These are phyloP conservation scores for Sporobolomyces phaffii DNA, from an alignment of 768 basidiomycete genomes.

Conservation along the genomic window DNA sequence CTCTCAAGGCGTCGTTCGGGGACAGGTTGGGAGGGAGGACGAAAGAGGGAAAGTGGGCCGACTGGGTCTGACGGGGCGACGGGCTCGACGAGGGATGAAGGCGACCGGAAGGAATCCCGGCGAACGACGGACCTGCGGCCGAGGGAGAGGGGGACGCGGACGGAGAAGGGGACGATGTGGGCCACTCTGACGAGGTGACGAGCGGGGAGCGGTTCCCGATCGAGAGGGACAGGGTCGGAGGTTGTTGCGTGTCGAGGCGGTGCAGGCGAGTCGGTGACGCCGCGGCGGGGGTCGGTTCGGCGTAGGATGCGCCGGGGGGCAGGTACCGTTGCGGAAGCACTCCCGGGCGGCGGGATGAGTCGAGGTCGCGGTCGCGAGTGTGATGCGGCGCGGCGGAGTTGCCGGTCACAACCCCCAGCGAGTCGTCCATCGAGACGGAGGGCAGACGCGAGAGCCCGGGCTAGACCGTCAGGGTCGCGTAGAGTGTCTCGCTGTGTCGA, in stretches of 20 bases:
- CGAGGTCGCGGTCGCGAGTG: neutral
- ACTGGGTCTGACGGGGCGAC: slow-evolving; percentile 11
- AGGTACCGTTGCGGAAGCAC: neutral
- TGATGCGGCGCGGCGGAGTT: no score
- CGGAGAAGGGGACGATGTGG: neutral
- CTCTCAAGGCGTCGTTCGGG: neutral
- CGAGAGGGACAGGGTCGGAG: neutral
- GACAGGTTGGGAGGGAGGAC: neutral
- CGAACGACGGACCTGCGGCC: neutral
- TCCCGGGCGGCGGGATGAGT: neutral
- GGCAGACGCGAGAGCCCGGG: no score
- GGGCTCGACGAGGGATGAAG: neutral
- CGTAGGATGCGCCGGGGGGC: neutral
- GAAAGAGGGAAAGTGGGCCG: slow-evolving; percentile 17
- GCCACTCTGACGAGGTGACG: slow-evolving; percentile 5
- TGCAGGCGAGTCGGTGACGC: neutral
- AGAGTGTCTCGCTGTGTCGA: no score
- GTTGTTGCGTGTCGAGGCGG: neutral
- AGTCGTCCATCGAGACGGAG: no score
- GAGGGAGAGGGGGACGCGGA: neutral
- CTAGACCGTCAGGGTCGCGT: no score
- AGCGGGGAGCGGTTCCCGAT: slow-evolving; percentile 1
- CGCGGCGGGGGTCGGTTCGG: neutral
- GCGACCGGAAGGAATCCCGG: neutral
- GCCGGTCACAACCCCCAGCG: no score